Base-by-base conservation (phyloP, 495 filamentous ascomycete species). In the Penicillium steckii region DNA sequence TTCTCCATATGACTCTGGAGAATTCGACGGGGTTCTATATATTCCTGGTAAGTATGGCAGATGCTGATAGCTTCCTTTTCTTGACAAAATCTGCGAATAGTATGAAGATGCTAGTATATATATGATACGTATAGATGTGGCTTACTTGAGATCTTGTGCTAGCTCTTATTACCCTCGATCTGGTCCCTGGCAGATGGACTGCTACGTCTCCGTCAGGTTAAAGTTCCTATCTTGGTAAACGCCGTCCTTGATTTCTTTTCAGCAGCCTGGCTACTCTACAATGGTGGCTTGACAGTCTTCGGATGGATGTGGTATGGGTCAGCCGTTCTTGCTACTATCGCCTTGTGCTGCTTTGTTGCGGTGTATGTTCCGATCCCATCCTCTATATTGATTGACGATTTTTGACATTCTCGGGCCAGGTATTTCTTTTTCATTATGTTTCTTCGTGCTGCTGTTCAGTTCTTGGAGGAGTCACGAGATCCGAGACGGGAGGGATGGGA, bases 391-490 rank as follows among this genome's bases (percentile, higher is more conserved):
- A 8, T 21, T 21, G 2, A 3, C 38, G 21, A 3, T 41, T 17
- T 38, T 38, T n/a, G 21, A 26, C 41, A 3, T 5, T 25, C 6
- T 12, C 2, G 3, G n/a, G 7, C 10, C 25, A 44, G 42, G 22
- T 44, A 44, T 23, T 44, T 44, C 15, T 29, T 22, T n/a, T 25
- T 25, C n/a, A 5, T 29, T 7, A 17, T 44, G 23, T 44, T 25
- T n/a, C 42, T 44, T 9, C 42, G 42, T 17, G 8, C 42, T 1
- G 19, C 42, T 5, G 42, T 44, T 8, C 42, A 44, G 19, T 44
- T 44, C 19, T 17, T 44, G 19, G 42, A 44, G 25, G 42, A 44
- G 27, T 44, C 42, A 17, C 42, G 42, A 25, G 42, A 44, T 17
- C 42, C 42, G 2, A 29, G 42, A 4, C 42, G 42, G 8, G 42